phyloP scores from a whole-genome alignment of 2,329 filamentous ascomycete genomes.

The Ophiocordyceps robertsii region DNA sequence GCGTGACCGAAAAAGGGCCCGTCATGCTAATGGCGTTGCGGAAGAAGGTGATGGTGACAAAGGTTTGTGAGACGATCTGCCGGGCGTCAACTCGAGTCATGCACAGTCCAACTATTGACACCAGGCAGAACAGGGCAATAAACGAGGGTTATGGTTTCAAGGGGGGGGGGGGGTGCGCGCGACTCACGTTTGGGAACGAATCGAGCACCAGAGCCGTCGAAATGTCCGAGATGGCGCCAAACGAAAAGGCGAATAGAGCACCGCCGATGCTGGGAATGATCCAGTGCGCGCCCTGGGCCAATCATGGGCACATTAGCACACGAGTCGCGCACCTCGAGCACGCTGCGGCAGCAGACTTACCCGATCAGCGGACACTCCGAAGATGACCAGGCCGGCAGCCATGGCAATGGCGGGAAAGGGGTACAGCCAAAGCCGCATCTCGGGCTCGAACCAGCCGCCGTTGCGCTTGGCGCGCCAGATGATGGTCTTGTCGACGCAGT shows the following conservation, averaged over 20 bases:
- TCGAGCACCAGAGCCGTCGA: conserved; percentile 24
- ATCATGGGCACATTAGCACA: background rate
- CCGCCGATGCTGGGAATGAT: conserved; percentile 17
- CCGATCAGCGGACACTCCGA: background rate
- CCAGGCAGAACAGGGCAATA: background rate
- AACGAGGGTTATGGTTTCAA: too few species aligned
- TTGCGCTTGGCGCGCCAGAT: conserved; percentile 20
- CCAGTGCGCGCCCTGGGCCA: background rate
- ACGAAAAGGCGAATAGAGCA: conserved; percentile 7
- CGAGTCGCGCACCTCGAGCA: too few species aligned
- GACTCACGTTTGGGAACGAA: conserved; percentile 18
- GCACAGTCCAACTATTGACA: background rate
- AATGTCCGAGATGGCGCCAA: conserved; percentile 18
- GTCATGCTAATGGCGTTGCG: conserved; percentile 10
- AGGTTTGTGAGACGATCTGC: conserved; percentile 9
- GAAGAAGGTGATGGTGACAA: conserved; percentile 9
- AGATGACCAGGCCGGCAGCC: conserved; percentile 14
- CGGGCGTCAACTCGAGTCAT: background rate
- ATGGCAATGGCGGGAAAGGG: conserved; percentile 17
- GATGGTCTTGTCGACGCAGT: conserved; percentile 22
- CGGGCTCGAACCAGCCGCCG: conserved; percentile 26
- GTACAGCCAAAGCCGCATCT: conserved; percentile 28
- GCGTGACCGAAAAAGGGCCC: conserved; percentile 8
- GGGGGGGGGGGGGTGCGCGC: too few species aligned
- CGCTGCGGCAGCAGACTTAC: background rate